Evolutionary conservation across 75 land plant genomes (phyloP).

Genomic region (Adiantum capillusveneris): DNA sequence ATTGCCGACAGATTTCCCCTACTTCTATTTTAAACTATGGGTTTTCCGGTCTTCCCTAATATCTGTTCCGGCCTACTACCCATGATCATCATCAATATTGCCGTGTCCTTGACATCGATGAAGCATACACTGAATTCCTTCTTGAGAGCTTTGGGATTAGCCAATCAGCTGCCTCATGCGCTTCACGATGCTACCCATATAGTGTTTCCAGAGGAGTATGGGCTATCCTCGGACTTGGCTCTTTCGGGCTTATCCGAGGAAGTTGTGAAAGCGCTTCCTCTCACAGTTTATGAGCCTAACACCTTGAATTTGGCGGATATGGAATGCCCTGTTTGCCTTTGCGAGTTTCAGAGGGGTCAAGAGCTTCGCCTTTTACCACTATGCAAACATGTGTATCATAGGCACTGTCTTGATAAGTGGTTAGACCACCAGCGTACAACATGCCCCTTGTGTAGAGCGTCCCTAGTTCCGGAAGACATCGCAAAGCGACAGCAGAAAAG

Average conservation of each 20-base stretch:
- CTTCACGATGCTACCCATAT: neutral
- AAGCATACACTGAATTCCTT: constrained; percentile 2
- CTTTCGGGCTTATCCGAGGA: neutral
- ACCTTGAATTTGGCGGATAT: neutral
- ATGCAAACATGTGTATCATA: constrained; percentile 9
- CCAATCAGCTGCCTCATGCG: too few species aligned
- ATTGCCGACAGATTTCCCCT: too few species aligned
- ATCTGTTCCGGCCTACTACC: constrained; percentile 6
- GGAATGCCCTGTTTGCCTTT: constrained; percentile 8
- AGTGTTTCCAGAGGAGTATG: neutral
- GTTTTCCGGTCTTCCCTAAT: constrained; percentile 1
- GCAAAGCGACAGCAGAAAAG: too few species aligned
- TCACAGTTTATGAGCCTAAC: neutral
- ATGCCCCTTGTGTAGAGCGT: constrained; percentile 8
- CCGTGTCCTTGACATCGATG: neutral
- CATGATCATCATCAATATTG: constrained; percentile 8
- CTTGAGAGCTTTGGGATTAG: neutral
- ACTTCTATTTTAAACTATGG: too few species aligned
- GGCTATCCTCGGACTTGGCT: neutral
- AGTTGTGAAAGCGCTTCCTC: neutral
- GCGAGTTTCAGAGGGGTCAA: neutral
- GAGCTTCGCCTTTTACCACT: neutral
- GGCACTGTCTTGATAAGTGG: constrained; percentile 8
- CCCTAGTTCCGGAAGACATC: neutral
- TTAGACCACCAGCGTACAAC: constrained; percentile 6